Conservation (phyloP, 169 alveolate genomes). For the Miamiensis avidus region DNA sequence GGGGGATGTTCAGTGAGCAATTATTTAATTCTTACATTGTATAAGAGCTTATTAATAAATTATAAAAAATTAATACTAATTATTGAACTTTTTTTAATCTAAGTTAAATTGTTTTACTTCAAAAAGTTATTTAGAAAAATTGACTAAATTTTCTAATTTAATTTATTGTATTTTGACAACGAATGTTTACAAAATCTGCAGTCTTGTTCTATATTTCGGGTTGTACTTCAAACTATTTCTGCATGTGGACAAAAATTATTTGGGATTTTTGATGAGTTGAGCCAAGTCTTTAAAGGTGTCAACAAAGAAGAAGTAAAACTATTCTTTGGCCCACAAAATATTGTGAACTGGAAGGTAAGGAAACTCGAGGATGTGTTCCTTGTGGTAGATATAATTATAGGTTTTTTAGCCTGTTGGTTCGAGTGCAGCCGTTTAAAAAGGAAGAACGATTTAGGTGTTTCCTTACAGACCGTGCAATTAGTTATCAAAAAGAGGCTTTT, state of each 20-base stretch:
- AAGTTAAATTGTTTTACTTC: background rate
- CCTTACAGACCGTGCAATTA: background rate
- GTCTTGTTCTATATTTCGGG: constrained; percentile 4
- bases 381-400: background rate
- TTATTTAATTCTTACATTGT: background rate
- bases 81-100: too few relatives aligned
- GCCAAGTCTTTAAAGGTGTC: constrained; percentile 14
- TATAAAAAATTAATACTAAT: too few relatives aligned
- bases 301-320: constrained; percentile 6
- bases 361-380: constrained; percentile 2
- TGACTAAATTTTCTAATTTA: background rate
- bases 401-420: background rate
- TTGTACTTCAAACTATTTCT: constrained; percentile 5
- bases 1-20: background rate
- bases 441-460: background rate
- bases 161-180: background rate
- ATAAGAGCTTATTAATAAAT: constrained; percentile 4
- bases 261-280: background rate
- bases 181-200: background rate
- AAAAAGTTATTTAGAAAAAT: constrained; percentile 10
- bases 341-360: constrained; percentile 16
- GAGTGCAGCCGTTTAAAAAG: background rate
- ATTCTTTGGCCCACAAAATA: constrained; percentile 26
- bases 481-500: background rate
- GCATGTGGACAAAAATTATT: background rate